phyloP scores from a whole-genome alignment of 306 rosid genomes.

The Cicer cuneatum region DNA sequence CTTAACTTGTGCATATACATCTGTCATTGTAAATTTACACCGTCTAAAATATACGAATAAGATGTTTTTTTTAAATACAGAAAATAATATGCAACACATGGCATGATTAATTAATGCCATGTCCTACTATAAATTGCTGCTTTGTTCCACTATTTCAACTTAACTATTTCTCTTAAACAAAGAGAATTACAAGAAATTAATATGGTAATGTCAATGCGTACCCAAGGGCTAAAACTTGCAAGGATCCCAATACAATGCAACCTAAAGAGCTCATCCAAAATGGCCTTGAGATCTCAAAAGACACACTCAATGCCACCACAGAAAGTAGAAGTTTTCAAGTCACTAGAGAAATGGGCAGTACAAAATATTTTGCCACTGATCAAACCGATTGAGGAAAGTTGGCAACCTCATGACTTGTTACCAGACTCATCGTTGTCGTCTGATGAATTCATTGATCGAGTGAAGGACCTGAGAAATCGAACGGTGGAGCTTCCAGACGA shows the following conservation, averaged over 20 bases:
- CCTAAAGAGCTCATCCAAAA: not conserved
- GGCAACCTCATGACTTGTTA: slow-evolving; percentile 30
- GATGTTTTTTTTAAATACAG: no score
- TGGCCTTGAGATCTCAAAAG: not conserved
- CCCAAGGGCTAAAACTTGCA: not conserved
- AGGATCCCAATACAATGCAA: not conserved
- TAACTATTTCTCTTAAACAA: not conserved
- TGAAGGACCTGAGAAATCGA: slow-evolving; percentile 3
- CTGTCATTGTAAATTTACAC: no score
- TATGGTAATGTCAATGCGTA: not conserved
- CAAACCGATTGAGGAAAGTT: slow-evolving; percentile 3
- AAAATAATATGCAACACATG: no score
- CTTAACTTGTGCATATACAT: no score
- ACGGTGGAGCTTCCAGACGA: slow-evolving; percentile 3
- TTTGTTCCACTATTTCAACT: no score
- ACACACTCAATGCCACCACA: slow-evolving; percentile 6
- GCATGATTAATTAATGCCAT: no score
- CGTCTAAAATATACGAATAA: no score
- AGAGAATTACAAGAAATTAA: not conserved
- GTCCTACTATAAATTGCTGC: no score
- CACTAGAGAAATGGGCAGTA: slow-evolving; percentile 5
- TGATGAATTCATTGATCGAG: not conserved
- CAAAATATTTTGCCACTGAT: not conserved
- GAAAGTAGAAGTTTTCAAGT: slow-evolving; percentile 21
- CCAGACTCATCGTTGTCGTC: slow-evolving; percentile 5